Percentiles rank a stretch among this genome's conserved stretches.
Evolutionary conservation across 306 rosid genomes (phyloP).

Genomic region (Lathyrus aphaca): DNA sequence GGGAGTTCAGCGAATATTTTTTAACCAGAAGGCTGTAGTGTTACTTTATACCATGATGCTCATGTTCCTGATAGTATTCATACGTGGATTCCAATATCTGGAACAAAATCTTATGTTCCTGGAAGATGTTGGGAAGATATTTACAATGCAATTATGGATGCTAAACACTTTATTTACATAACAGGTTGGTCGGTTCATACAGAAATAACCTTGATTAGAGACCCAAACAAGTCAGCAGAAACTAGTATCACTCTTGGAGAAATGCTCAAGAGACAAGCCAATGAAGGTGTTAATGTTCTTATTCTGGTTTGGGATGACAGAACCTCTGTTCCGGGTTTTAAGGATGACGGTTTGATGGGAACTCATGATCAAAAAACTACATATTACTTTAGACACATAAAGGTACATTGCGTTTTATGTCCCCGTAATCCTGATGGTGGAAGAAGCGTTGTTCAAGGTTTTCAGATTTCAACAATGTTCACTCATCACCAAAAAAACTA

Average conservation of each 20-base stretch:
- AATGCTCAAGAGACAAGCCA: slow-evolving; percentile 67
- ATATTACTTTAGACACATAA: slow-evolving; percentile 55
- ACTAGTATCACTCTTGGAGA: slow-evolving; percentile 53
- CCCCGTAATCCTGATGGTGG: slow-evolving; percentile 77
- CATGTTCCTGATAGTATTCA: slow-evolving; percentile 39
- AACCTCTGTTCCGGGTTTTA: slow-evolving; percentile 48
- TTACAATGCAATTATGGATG: slow-evolving; percentile 57
- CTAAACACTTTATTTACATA: slow-evolving; percentile 68
- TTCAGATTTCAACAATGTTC: slow-evolving; percentile 62
- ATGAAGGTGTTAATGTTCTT: slow-evolving; percentile 67
- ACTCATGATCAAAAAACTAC: slow-evolving; percentile 74
- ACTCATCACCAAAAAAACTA: slow-evolving; percentile 80
- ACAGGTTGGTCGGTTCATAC: slow-evolving; percentile 80
- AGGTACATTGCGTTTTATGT: slow-evolving; percentile 62
- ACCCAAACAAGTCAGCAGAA: slow-evolving; percentile 11
- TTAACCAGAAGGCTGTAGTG: slow-evolving; percentile 64
- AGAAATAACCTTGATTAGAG: slow-evolving; percentile 59
- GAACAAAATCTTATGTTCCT: slow-evolving; percentile 35
- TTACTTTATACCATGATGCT: slow-evolving; percentile 84
- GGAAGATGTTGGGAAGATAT: slow-evolving; percentile 83
- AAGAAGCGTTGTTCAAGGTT: slow-evolving; percentile 61
- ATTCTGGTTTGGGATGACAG: slow-evolving; percentile 85
- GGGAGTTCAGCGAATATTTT: slow-evolving; percentile 71
- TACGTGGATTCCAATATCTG: slow-evolving; percentile 27
- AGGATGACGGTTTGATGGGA: slow-evolving; percentile 72